Conservation (phyloP, 139 green algal genomes). For the Volvox reticuliferus region DNA sequence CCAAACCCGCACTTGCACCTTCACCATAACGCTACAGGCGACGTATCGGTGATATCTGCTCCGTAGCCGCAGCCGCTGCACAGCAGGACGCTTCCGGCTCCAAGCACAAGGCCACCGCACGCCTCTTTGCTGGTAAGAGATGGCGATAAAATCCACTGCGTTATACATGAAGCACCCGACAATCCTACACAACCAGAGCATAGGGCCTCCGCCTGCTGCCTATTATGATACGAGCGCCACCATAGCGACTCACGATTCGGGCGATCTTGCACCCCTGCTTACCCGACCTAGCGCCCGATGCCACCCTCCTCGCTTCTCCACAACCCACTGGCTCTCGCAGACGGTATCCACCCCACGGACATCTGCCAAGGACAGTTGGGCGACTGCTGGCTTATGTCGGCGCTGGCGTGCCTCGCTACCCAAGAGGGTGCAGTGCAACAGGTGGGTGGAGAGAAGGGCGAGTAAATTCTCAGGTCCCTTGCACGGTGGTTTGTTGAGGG, state of each 20-base stretch:
- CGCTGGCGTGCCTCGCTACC: constrained; percentile 54
- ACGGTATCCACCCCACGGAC: constrained; percentile 51
- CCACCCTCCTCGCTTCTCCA: too few species aligned
- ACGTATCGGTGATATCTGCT: constrained; percentile 46
- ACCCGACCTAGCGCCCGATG: too few species aligned
- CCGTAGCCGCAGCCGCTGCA: background rate
- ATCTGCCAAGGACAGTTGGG: constrained; percentile 60
- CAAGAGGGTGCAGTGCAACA: constrained; percentile 43
- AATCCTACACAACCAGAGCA: too few species aligned
- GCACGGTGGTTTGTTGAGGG: too few species aligned
- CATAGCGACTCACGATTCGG: too few species aligned
- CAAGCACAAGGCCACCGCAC: constrained; percentile 1
- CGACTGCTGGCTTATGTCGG: constrained; percentile 56
- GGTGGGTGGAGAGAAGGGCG: background rate
- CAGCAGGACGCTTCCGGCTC: background rate
- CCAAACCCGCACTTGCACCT: background rate
- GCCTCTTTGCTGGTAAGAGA: constrained; percentile 41
- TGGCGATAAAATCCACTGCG: too few species aligned
- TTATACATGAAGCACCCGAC: too few species aligned
- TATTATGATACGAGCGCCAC: too few species aligned
- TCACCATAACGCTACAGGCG: constrained; percentile 21
- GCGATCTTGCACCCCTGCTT: too few species aligned
- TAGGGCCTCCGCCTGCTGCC: too few species aligned
- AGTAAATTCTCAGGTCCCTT: too few species aligned
- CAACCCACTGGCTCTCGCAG: background rate